Base-by-base conservation (phyloP, 306 rosid genomes). In the Vigna mungo region DNA sequence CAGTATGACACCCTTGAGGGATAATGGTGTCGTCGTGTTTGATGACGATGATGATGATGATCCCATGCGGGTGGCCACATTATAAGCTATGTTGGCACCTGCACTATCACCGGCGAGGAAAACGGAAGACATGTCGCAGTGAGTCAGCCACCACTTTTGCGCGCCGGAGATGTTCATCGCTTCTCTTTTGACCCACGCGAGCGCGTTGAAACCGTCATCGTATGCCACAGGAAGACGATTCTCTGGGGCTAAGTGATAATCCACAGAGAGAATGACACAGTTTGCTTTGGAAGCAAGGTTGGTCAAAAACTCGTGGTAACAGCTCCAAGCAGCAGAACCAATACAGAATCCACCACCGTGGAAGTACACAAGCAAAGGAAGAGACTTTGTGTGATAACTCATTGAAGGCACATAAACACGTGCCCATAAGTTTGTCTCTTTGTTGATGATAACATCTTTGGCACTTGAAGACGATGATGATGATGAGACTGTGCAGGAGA, bases 341-440 rank as follows among this genome's bases (percentile, higher is more conserved):
- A 92, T 86, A 64, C 98, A 94, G 61, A 94, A 94, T n/a, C 98
- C 98, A 20, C 97, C 96, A 17, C 97, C 96, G 32, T 94, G 97
- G 84, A 92, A 94, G 84, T 90, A 94, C 64, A 94, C 83, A 58
- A 94, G 71, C 84, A 90, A 51, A 12, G 96, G 91, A 68, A 84
- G 89, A 68, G 82, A 81, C 69, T 47, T 71, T 52, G 74, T 10
- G 5, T 74, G 74, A 47, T 30, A 75, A 77, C 54, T 84, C 6
- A 36, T 2, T 7, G 93, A 30, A 30, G 34, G 86, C 25, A 85
- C 82, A 47, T 90, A 90, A 12, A 92, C 69, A 23, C 97, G 96
- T 61, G 85, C 90, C 97, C 97, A 89, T 43, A 86, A 56, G 49
- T 87, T 82, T 60, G 85, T 77, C 39, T 72, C 81, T 72, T 78